These are phyloP conservation scores for Hawksworthiomyces lignivorus DNA, from an alignment of 2,329 filamentous ascomycete genomes.

Conservation along the genomic window DNA sequence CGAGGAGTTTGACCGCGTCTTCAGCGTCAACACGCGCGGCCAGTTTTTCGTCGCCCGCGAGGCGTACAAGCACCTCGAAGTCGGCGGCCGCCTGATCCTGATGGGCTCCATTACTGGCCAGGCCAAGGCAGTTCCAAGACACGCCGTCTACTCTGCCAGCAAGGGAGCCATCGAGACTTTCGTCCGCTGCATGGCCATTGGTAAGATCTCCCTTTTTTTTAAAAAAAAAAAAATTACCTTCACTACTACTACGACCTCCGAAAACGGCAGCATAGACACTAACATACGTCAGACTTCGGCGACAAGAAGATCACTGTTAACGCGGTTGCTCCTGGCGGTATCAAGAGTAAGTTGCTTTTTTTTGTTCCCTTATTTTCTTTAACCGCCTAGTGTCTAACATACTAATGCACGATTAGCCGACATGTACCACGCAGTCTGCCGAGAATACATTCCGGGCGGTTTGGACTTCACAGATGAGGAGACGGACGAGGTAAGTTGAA, in stretches of 20 bases:
- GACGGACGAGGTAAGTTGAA: conserved; percentile 15
- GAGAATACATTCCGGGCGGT: conserved; percentile 33
- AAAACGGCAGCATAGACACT: not conserved
- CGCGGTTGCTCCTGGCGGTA: conserved; percentile 27
- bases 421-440: conserved; percentile 28
- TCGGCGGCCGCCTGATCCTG: conserved; percentile 55
- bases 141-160: conserved; percentile 28
- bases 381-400: not conserved
- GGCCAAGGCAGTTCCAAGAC: conserved; percentile 23
- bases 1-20: conserved; percentile 56
- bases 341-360: conserved; percentile 19
- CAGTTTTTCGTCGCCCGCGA: conserved; percentile 58
- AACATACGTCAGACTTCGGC: conserved; percentile 22
- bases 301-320: conserved; percentile 30
- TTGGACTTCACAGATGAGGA: conserved; percentile 20
- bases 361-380: not conserved
- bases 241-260: not conserved
- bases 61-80: conserved; percentile 53
- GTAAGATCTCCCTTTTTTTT: conserved; percentile 7
- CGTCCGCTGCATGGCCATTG: conserved; percentile 22
- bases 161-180: conserved; percentile 29
- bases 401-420: conserved; percentile 2
- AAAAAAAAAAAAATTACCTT: too few relatives aligned
- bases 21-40: conserved; percentile 51
- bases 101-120: conserved; percentile 53